Evolutionary conservation across 441 rosid genomes (phyloP).

Genomic region (Gossypium schwendimanii): DNA sequence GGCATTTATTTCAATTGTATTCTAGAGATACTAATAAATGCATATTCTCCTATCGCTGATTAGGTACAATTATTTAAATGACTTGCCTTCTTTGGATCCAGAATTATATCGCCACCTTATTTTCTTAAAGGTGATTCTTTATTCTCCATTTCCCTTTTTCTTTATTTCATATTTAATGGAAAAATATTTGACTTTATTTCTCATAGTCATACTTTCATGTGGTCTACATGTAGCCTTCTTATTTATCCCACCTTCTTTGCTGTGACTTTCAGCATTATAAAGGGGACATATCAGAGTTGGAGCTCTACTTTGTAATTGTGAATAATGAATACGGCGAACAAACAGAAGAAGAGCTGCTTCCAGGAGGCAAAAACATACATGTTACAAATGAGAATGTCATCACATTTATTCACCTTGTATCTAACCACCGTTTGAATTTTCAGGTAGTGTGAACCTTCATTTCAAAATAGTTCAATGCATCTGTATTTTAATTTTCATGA

Average conservation of each 20-base stretch:
- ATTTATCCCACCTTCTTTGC: background rate
- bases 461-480: too few species aligned
- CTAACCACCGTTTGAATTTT: conserved; percentile 87
- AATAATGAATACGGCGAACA: conserved; percentile 97
- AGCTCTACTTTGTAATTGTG: conserved; percentile 84
- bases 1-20: background rate
- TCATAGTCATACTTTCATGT: background rate
- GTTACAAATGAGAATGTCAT: conserved; percentile 90
- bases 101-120: conserved; percentile 95
- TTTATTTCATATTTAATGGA: background rate
- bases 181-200: background rate
- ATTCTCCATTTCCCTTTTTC: background rate
- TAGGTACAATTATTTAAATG: conserved; percentile 90
- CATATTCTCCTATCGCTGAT: conserved; percentile 21
- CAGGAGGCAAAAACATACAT: conserved; percentile 70
- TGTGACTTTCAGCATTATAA: conserved; percentile 60
- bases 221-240: conserved; percentile 5
- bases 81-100: conserved; percentile 94
- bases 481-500: background rate
- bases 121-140: conserved; percentile 69
- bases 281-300: conserved; percentile 76
- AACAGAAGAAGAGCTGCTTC: conserved; percentile 88
- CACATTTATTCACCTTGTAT: conserved; percentile 85
- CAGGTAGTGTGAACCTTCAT: conserved; percentile 44
- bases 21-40: background rate